Evolutionary conservation across 192 early-diverging fungal species (phyloP).

Genomic region (Geosiphon pyriformis): DNA sequence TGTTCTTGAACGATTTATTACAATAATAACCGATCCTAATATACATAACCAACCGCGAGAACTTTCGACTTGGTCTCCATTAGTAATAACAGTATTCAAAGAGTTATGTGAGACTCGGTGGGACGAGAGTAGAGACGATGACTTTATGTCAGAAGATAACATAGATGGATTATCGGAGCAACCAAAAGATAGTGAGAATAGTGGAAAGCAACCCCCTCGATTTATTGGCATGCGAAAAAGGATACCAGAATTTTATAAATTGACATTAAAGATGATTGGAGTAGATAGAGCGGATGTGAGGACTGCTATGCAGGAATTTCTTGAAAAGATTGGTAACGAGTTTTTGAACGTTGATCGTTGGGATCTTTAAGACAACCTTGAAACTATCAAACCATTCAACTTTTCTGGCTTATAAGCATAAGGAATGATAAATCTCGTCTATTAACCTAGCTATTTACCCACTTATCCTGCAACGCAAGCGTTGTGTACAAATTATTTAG

Average conservation of each 20-base stretch:
- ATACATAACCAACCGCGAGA: conserved; percentile 38
- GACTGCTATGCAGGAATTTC: conserved; percentile 39
- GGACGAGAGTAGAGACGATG: conserved; percentile 3
- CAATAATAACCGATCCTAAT: conserved; percentile 34
- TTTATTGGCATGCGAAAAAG: conserved; percentile 31
- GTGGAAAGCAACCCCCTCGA: not conserved
- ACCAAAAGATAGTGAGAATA: not conserved
- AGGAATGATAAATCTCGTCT: no score
- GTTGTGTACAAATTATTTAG: no score
- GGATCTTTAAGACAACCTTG: conserved; percentile 11
- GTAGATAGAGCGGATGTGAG: conserved; percentile 39
- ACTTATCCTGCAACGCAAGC: no score
- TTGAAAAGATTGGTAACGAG: conserved; percentile 34
- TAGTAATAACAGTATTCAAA: conserved; percentile 39
- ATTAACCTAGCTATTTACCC: no score
- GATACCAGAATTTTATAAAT: conserved; percentile 38
- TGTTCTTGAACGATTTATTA: conserved; percentile 35
- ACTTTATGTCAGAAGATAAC: not conserved
- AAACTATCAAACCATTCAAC: no score
- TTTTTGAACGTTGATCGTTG: conserved; percentile 19
- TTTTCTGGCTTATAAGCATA: no score
- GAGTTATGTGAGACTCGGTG: conserved; percentile 36
- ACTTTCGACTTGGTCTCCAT: conserved; percentile 39
- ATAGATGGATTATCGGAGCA: conserved; percentile 10
- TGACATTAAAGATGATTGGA: conserved; percentile 37